Conservation (phyloP, 805 yeast species). For the Jamesozyma spencerorum region DNA sequence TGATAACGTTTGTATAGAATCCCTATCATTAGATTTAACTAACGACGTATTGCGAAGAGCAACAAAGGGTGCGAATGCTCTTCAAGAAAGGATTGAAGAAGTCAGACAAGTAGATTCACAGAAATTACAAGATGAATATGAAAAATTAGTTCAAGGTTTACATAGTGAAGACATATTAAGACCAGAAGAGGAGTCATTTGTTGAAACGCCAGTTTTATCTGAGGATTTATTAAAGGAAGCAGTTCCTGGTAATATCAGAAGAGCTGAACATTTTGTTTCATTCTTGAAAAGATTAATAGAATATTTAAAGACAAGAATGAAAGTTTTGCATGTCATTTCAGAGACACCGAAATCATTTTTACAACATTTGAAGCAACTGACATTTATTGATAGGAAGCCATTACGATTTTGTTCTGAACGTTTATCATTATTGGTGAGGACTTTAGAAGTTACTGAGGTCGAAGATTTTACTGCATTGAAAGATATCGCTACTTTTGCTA, state of each 20-base stretch:
- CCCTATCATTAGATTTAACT: slow-evolving; percentile 82
- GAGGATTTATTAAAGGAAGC: slow-evolving; percentile 84
- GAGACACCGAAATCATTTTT: slow-evolving; percentile 92
- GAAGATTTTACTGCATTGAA: slow-evolving; percentile 90
- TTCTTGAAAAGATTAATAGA: slow-evolving; percentile 88
- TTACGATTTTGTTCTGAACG: slow-evolving; percentile 87
- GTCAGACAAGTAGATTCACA: slow-evolving; percentile 76
- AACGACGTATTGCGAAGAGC: slow-evolving; percentile 84
- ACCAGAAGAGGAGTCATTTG: slow-evolving; percentile 45
- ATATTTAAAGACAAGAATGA: slow-evolving; percentile 93
- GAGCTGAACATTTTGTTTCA: slow-evolving; percentile 95
- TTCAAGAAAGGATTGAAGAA: slow-evolving; percentile 74
- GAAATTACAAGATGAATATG: slow-evolving; percentile 82
- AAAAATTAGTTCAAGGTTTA: slow-evolving; percentile 80
- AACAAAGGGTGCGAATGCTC: slow-evolving; percentile 71
- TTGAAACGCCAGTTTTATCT: slow-evolving; percentile 83
- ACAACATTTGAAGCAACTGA: slow-evolving; percentile 85
- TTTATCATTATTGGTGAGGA: slow-evolving; percentile 75
- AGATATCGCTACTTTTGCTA: slow-evolving; percentile 95
- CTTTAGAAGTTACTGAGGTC: slow-evolving; percentile 76
- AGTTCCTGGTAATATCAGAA: slow-evolving; percentile 91
- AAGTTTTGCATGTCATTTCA: slow-evolving; percentile 92
- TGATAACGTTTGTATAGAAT: slow-evolving; percentile 96
- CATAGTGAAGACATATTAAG: slow-evolving; percentile 66
- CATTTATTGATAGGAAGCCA: slow-evolving; percentile 89